phyloP scores from a whole-genome alignment of 1,284 basidiomycete species.

The Fomitopsis pinicola region DNA sequence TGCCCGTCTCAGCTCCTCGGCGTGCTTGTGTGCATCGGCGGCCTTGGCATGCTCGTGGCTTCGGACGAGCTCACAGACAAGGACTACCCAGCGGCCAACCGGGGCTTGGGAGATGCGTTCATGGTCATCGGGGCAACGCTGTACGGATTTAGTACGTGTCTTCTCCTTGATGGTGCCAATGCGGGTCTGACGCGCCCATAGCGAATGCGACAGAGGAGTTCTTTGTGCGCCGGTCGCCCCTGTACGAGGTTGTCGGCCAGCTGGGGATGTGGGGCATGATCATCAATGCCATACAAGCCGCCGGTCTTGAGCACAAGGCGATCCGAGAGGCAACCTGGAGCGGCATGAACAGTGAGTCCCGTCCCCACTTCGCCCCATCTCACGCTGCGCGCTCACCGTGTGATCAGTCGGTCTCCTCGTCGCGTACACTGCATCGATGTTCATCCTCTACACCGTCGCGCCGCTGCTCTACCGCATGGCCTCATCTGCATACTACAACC shows the following conservation, averaged over 20 bases:
- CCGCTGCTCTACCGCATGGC: constrained; percentile 82
- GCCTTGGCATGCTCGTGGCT: constrained; percentile 72
- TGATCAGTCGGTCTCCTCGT: constrained; percentile 62
- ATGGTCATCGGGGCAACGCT: constrained; percentile 83
- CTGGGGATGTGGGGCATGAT: constrained; percentile 80
- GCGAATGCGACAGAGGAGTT: constrained; percentile 86
- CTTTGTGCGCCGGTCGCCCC: constrained; percentile 72
- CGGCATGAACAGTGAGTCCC: constrained; percentile 53
- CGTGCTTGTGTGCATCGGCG: constrained; percentile 67
- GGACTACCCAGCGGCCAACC: constrained; percentile 58
- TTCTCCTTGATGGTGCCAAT: not conserved
- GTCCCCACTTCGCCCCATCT: not conserved
- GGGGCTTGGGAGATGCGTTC: constrained; percentile 79
- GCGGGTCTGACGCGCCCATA: constrained; percentile 21
- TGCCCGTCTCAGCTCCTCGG: constrained; percentile 81
- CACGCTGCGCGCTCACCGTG: constrained; percentile 2
- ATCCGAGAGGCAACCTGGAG: constrained; percentile 70
- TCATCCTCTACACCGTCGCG: constrained; percentile 79
- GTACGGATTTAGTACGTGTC: constrained; percentile 73
- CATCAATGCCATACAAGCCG: constrained; percentile 75
- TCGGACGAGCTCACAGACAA: constrained; percentile 71
- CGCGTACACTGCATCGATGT: constrained; percentile 77
- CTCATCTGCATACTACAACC: constrained; percentile 80
- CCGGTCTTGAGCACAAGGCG: constrained; percentile 64
- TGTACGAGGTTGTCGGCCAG: constrained; percentile 85